Base-by-base conservation (phyloP, 371 early-diverging fungal genomes). In the Rhizomucor pusillus region DNA sequence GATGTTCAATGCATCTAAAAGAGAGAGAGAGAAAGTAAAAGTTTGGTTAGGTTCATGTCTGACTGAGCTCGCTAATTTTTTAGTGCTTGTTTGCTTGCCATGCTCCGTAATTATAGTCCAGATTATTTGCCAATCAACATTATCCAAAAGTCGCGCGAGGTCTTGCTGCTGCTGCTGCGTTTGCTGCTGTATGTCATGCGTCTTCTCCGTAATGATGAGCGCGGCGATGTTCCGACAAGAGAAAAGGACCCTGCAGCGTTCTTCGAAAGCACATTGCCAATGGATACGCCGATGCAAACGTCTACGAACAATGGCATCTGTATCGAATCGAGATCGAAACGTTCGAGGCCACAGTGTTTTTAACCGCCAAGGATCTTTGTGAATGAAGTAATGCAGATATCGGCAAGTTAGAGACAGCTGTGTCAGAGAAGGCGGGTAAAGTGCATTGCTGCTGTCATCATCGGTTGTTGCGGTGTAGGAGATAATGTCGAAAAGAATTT, bases 31-130 rank as follows among this genome's bases (percentile, higher is more conserved):
- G n/a, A n/a, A n/a, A n/a, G n/a, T n/a, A n/a, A n/a, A n/a, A n/a
- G n/a, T 18, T 50, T 20, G 24, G 22, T 50, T 20, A 36, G 24
- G 43, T 33, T 18, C 16, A 29, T 23, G 18, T 41, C 43, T 22
- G 34, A 29, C 43, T 22, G 34, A 29, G 48, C 34, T 14, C 18
- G 35, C 6, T 24, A 35, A 11, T 29, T 36, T n/a, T 47, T 33
- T 34, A 6, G 29, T 25, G 29, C 25, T 47, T 47, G 13, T 25
- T 49, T 19, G 39, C 49, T 34, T 67, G 71, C 75, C 77, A 63
- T 76, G 77, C 54, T 76, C 77, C 20, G 71, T 71, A 10, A 76
- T 56, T 63, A 76, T 73, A 47, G 68, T 65, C 77, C 77, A 76
- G 22, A 73, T 62, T 12, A 61, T 52, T 54, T 73, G 63, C 73